Conservation (phyloP, 108 stramenopile genomes). For the Skeletonema marinoi region DNA sequence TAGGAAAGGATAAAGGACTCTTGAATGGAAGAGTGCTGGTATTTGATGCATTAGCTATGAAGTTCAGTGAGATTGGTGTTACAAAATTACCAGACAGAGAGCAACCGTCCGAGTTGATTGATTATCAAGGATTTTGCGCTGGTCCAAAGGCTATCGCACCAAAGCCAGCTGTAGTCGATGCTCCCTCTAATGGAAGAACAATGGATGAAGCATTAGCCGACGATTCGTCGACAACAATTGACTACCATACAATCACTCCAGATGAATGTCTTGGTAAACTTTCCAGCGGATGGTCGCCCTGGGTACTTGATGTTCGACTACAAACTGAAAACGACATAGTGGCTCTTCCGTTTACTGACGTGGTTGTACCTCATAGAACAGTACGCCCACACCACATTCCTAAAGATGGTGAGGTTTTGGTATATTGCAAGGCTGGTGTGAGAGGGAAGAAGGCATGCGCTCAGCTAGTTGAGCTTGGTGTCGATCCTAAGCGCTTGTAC, state of each 20-base stretch:
- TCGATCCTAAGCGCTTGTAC: constrained; percentile 76
- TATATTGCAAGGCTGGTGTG: constrained; percentile 94
- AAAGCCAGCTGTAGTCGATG: constrained; percentile 4
- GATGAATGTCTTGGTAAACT: constrained; percentile 74
- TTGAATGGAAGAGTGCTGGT: constrained; percentile 77
- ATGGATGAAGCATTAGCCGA: constrained; percentile 81
- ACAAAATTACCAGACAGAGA: constrained; percentile 44
- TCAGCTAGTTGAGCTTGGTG: constrained; percentile 73
- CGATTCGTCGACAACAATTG: constrained; percentile 7
- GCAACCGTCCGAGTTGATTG: constrained; percentile 67
- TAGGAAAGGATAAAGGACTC: constrained; percentile 64
- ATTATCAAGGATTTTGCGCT: constrained; percentile 89
- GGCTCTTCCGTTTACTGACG: constrained; percentile 91
- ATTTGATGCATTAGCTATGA: constrained; percentile 86
- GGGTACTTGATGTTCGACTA: constrained; percentile 91
- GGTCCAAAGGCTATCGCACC: constrained; percentile 54
- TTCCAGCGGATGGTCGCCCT: constrained; percentile 87
- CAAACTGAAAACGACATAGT: constrained; percentile 91
- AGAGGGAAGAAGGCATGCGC: constrained; percentile 87
- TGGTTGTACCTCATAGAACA: constrained; percentile 80
- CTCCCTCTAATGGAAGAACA: constrained; percentile 55
- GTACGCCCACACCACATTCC: constrained; percentile 77
- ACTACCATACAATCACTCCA: constrained; percentile 73
- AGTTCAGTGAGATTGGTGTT: constrained; percentile 76
- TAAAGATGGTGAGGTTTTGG: constrained; percentile 74